phyloP scores from a whole-genome alignment of 2,329 filamentous ascomycete species.

The Bipolaris zeicola region DNA sequence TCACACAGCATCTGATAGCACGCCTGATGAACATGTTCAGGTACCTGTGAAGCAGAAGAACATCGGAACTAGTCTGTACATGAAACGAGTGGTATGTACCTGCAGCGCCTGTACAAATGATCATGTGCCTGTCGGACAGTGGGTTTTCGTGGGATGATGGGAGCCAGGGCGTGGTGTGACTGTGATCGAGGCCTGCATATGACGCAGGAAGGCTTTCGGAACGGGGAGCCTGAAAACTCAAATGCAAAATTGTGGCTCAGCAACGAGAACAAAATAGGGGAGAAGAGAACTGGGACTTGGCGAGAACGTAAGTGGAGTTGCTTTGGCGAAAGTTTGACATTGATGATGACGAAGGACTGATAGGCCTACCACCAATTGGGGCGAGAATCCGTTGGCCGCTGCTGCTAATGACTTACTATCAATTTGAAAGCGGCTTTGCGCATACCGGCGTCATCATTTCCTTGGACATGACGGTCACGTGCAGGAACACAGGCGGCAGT shows the following conservation, averaged over 20 bases:
- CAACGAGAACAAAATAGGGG: neutral
- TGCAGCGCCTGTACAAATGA: neutral
- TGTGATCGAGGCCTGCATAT: neutral
- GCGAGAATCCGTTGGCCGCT: neutral
- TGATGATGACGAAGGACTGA: neutral
- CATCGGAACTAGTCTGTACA: conserved; percentile 10
- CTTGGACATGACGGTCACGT: neutral
- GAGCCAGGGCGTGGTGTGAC: conserved; percentile 12
- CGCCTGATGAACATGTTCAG: conserved; percentile 1
- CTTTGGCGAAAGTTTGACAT: conserved; percentile 1
- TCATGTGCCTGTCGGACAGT: neutral
- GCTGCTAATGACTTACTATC: neutral
- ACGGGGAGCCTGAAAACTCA: neutral
- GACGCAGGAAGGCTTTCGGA: conserved; percentile 5
- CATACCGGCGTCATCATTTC: neutral
- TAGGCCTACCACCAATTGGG: neutral
- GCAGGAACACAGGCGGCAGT: neutral
- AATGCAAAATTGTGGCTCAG: conserved; percentile 1
- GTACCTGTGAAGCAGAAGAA: conserved; percentile 3
- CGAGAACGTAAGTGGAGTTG: conserved; percentile 7
- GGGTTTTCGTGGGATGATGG: conserved; percentile 7
- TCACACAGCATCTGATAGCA: conserved; percentile 10
- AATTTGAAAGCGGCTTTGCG: neutral
- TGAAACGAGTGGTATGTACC: conserved; percentile 1
- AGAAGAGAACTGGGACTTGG: conserved; percentile 8